phyloP scores from a whole-genome alignment of 1,139 yeast genomes.

The Magnusiomyces fungicola region DNA sequence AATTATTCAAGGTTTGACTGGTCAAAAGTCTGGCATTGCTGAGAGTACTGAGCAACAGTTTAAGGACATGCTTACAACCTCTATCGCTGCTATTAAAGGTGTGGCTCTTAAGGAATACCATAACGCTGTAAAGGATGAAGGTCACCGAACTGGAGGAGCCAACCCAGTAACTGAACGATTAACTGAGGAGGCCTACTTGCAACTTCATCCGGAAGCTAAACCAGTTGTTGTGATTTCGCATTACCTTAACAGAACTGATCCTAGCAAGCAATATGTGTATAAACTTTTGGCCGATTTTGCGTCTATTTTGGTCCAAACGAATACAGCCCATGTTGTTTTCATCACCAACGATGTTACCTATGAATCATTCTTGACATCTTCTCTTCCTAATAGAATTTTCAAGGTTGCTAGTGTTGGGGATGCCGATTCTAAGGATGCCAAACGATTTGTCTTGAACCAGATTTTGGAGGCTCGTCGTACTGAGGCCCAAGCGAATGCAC shows the following conservation, averaged over 20 bases:
- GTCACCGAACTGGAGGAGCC: conserved; percentile 11
- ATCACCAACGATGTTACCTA: conserved; percentile 82
- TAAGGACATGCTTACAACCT: conserved; percentile 69
- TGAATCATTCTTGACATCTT: conserved; percentile 53
- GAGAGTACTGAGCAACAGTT: conserved; percentile 81
- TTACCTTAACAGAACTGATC: conserved; percentile 48
- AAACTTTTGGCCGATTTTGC: conserved; percentile 86
- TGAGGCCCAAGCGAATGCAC: conserved; percentile 9
- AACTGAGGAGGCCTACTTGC: conserved; percentile 75
- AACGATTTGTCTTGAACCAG: conserved; percentile 60
- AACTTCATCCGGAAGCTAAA: conserved; percentile 76
- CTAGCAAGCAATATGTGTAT: conserved; percentile 54
- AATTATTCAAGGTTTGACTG: conserved; percentile 83
- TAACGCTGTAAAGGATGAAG: conserved; percentile 22
- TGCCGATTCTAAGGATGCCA: conserved; percentile 68
- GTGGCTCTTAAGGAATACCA: conserved; percentile 47
- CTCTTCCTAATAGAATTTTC: conserved; percentile 79
- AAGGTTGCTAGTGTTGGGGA: conserved; percentile 69
- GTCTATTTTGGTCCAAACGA: conserved; percentile 62
- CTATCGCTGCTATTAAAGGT: conserved; percentile 64
- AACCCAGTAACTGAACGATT: conserved; percentile 22
- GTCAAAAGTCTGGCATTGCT: conserved; percentile 87
- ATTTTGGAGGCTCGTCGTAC: conserved; percentile 27
- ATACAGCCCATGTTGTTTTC: conserved; percentile 82
- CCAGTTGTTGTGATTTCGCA: conserved; percentile 84